Base-by-base conservation (phyloP, 108 stramenopile genomes). In the Mediolabrus comicus region DNA sequence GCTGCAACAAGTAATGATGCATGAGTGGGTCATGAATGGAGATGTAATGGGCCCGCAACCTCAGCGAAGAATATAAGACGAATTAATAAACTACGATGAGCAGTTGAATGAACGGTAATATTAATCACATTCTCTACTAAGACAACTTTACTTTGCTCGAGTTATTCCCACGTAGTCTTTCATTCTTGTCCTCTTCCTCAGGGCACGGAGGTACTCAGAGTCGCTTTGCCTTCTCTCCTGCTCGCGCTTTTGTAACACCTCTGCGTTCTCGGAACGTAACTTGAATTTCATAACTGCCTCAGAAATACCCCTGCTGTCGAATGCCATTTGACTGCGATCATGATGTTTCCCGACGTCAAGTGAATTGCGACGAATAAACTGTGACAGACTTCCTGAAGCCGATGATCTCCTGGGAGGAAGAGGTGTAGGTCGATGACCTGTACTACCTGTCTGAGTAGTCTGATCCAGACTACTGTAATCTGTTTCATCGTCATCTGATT, bases 1-100 rank as follows among this genome's bases (percentile, higher is more conserved):
- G 11, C 52, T 87, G 3, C 66, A 63, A 19, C 79, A 87, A 70
- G 82, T 87, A 8, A 75, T 81, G 77, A 36, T 52, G 33, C 86
- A 86, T 31, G 81, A 79, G 11, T 86, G 85, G 85, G 70, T 84
- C 33, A 49, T 80, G 30, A 61, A 68, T 30, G 76, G 76, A 56
- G 76, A 77, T 39, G 71, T 81, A 11, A 29, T 43, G 29, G 59
- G 65, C 9, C 74, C 74, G 10, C 30, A 32, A 4, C 30, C 4
- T 19, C 30, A 0, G 9, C 56, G 22, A 22, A 49, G 46, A 49
- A 49, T 49, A 17, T 49, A 24, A 49, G n/a, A n/a, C n/a, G n/a
- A n/a, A n/a, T n/a, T n/a, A n/a, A n/a, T n/a, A n/a, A n/a, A n/a
- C n/a, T n/a, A n/a, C n/a, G n/a, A n/a, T n/a, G n/a, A n/a, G n/a